These are phyloP conservation scores for Eucalyptus erythrocorys DNA, from an alignment of 345 rosid genomes.

Conservation along the genomic window DNA sequence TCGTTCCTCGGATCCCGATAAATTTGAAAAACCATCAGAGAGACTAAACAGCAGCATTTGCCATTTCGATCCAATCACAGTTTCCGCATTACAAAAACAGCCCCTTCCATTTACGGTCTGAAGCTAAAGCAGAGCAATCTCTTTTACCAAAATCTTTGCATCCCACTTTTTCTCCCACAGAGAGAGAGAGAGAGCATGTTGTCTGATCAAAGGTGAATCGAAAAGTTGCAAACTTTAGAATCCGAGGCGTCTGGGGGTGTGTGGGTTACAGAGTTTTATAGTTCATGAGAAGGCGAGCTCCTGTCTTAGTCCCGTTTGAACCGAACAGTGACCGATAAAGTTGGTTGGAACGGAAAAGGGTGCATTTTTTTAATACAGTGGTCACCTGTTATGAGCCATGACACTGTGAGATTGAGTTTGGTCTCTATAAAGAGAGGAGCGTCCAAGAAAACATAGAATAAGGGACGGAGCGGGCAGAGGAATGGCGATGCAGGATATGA, in stretches of 20 bases:
- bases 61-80: background rate
- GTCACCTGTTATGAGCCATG: background rate
- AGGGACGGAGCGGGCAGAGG: background rate
- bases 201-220: background rate
- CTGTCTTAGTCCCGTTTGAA: background rate
- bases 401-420: background rate
- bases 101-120: background rate
- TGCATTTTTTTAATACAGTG: background rate
- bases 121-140: background rate
- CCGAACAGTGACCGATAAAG: background rate
- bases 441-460: background rate
- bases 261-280: background rate
- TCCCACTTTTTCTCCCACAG: background rate
- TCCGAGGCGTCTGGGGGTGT: conserved; percentile 29
- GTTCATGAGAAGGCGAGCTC: background rate
- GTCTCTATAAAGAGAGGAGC: background rate
- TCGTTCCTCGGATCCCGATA: background rate
- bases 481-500: background rate
- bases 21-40: background rate
- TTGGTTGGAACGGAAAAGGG: background rate
- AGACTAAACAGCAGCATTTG: background rate
- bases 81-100: background rate
- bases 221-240: conserved; percentile 22
- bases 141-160: background rate
- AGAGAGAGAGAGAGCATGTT: background rate